Evolutionary conservation across 257 asterid genomes (phyloP).

Genomic region (Mitragyna speciosa): DNA sequence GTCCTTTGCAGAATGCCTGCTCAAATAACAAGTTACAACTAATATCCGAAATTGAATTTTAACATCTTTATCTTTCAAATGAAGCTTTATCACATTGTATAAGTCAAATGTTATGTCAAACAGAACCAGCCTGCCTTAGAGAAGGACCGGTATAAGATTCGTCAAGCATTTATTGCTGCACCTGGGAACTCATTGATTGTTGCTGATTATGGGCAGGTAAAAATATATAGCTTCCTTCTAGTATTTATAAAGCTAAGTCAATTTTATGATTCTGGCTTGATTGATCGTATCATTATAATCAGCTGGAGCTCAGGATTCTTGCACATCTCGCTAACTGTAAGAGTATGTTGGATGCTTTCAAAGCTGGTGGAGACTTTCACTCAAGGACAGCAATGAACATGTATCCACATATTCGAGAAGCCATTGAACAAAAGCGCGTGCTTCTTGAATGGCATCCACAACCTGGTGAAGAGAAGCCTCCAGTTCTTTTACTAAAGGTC

Average conservation of each 20-base stretch:
- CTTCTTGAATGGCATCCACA: constrained; percentile 98
- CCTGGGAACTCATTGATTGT: constrained; percentile 88
- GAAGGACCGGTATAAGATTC: constrained; percentile 96
- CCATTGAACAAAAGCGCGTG: constrained; percentile 62
- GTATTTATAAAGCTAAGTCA: too few relatives aligned
- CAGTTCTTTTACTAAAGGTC: constrained; percentile 92
- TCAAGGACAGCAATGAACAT: constrained; percentile 98
- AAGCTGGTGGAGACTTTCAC: constrained; percentile 99
- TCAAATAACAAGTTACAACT: neutral
- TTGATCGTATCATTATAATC: constrained; percentile 25
- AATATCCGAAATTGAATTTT: neutral
- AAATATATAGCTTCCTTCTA: constrained; percentile 3
- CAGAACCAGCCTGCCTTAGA: constrained; percentile 98
- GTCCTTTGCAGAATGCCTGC: constrained; percentile 5
- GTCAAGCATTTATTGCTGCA: constrained; percentile 88
- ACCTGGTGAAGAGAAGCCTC: constrained; percentile 86
- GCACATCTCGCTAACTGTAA: constrained; percentile 92
- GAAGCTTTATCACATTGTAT: constrained; percentile 9
- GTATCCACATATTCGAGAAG: constrained; percentile 90
- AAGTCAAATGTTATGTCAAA: constrained; percentile 19
- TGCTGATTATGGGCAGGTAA: constrained; percentile 97
- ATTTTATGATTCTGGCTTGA: constrained; percentile 15
- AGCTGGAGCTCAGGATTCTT: constrained; percentile 98
- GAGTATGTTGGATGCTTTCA: constrained; percentile 92
- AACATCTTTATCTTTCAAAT: neutral